Evolutionary conservation across 2,329 filamentous ascomycete genomes (phyloP).

Genomic region (Aureobasidium vineae): DNA sequence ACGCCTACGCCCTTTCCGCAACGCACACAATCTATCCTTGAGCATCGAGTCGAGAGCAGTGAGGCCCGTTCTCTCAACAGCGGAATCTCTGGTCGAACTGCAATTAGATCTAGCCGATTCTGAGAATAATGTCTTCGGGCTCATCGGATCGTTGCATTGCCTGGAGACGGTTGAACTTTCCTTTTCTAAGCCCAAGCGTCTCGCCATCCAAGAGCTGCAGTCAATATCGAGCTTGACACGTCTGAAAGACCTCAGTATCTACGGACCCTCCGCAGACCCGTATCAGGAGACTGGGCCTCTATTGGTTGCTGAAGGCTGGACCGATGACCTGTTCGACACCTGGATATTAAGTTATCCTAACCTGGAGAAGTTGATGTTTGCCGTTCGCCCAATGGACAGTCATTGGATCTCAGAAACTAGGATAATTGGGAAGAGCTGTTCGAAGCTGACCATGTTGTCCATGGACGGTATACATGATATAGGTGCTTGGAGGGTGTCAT

Average conservation of each 20-base stretch:
- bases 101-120: not conserved
- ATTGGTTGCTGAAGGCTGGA: not conserved
- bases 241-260: constrained; percentile 4
- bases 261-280: not conserved
- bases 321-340: not conserved
- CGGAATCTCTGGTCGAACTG: not conserved
- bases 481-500: not conserved
- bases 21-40: not conserved
- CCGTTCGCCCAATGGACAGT: not conserved
- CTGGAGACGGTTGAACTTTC: not conserved
- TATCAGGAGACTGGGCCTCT: not conserved
- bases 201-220: not conserved
- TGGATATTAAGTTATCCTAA: constrained; percentile 1
- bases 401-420: constrained; percentile 15
- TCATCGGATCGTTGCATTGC: not conserved
- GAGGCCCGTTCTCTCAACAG: not conserved
- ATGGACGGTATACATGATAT: constrained; percentile 18
- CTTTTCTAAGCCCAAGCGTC: not conserved
- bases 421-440: not conserved
- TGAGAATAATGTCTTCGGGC: not conserved
- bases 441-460: not conserved
- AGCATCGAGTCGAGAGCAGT: constrained; percentile 5
- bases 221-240: not conserved
- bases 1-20: not conserved
- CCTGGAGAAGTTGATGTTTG: not conserved